Conservation (phyloP, 768 basidiomycete species). For the Boletus rubescentipes region DNA sequence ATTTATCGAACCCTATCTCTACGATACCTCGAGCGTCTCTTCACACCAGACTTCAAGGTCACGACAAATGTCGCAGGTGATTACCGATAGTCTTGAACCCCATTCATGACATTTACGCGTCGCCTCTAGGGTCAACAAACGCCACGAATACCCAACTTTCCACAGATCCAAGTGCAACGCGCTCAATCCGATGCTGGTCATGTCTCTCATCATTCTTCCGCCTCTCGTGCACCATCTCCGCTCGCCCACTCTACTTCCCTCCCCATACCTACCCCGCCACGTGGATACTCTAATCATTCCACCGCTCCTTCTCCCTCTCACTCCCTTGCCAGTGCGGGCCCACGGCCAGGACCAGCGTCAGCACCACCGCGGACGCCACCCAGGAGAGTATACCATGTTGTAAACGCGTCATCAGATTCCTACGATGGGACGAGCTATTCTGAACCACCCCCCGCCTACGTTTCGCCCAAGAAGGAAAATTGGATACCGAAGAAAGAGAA, state of each 20-base stretch:
- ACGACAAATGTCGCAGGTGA: constrained; percentile 17
- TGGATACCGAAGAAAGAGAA: constrained; percentile 20
- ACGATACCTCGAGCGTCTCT: constrained; percentile 23
- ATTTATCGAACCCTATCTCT: constrained; percentile 21
- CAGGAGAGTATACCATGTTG: constrained; percentile 41
- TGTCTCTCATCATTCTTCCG: constrained; percentile 7
- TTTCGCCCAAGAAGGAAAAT: constrained; percentile 19
- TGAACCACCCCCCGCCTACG: constrained; percentile 52
- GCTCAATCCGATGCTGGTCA: constrained; percentile 20
- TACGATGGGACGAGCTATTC: constrained; percentile 16
- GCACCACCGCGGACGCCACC: constrained; percentile 36
- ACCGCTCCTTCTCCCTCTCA: constrained; percentile 13
- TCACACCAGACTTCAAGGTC: constrained; percentile 18
- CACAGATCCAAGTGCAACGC: constrained; percentile 26
- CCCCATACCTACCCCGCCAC: constrained; percentile 15
- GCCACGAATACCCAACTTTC: constrained; percentile 18
- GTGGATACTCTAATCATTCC: constrained; percentile 7
- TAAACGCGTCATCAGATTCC: constrained; percentile 36
- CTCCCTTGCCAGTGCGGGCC: background rate
- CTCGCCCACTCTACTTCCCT: constrained; percentile 25
- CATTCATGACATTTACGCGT: background rate
- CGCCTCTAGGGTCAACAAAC: constrained; percentile 15
- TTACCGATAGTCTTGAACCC: background rate
- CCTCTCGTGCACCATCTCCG: constrained; percentile 22
- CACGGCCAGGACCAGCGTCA: constrained; percentile 1